A percentile compares a stretch with the other conserved stretches of the same genome.
Conservation (phyloP, 768 basidiomycete species). For the Termitomyces titanicus region DNA sequence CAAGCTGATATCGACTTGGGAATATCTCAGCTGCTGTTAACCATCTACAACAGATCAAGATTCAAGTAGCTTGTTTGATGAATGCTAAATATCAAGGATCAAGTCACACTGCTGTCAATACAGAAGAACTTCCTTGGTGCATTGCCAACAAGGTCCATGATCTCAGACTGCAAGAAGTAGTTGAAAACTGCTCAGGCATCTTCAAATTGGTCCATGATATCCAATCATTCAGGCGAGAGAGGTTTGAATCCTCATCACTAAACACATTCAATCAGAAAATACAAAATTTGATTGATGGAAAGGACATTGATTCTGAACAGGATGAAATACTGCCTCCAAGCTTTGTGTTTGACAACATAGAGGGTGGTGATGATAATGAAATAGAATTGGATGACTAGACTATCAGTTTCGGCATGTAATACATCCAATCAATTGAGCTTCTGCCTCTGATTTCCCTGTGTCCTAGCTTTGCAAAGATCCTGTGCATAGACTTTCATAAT, state of each 20-base stretch:
- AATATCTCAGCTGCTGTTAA: conserved; percentile 27
- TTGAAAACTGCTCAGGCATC: conserved; percentile 1
- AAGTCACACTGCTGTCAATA: conserved; percentile 20
- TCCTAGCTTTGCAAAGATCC: not conserved
- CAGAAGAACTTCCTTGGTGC: conserved; percentile 15
- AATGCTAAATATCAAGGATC: conserved; percentile 20
- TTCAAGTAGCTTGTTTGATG: conserved; percentile 20
- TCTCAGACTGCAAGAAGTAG: conserved; percentile 3
- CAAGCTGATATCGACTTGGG: conserved; percentile 28
- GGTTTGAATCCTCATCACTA: conserved; percentile 21
- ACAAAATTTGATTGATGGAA: not conserved
- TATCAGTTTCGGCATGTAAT: no score
- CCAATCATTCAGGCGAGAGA: conserved; percentile 13
- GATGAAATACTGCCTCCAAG: no score
- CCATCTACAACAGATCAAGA: conserved; percentile 24
- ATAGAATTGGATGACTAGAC: no score
- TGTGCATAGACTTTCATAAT: not conserved
- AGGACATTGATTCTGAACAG: not conserved
- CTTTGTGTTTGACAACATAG: no score
- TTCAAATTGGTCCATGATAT: conserved; percentile 17
- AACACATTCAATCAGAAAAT: conserved; percentile 30
- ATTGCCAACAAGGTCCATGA: conserved; percentile 19
- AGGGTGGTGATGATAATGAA: no score
- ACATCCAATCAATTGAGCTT: no score
- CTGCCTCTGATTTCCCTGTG: no score